A percentile compares a stretch with the other conserved stretches of the same genome.
Conservation (phyloP, 176 grass and related monocot genomes). For the Typha latifolia region DNA sequence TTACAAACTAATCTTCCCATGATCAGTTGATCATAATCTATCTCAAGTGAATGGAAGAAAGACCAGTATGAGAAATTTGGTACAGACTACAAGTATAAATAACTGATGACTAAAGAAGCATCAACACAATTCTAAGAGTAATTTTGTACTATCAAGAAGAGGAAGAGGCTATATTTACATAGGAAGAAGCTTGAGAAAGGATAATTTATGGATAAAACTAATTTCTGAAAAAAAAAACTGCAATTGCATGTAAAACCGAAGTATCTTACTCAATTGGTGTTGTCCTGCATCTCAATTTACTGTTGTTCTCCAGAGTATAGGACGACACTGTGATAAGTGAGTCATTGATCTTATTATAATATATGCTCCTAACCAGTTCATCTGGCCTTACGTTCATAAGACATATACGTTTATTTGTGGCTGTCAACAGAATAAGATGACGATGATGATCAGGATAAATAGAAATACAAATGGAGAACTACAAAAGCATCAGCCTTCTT, state of each 20-base stretch:
- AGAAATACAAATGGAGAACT: not conserved
- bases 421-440: slow-evolving; percentile 5
- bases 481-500: not conserved
- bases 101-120: not conserved
- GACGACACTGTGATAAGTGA: slow-evolving; percentile 15
- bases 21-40: not conserved
- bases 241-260: not conserved
- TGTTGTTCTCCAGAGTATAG: slow-evolving; percentile 9
- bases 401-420: slow-evolving; percentile 18
- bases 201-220: not conserved
- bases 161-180: not conserved
- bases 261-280: slow-evolving; percentile 16
- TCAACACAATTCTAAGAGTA: not conserved
- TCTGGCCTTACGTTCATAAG: slow-evolving; percentile 14
- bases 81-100: not conserved
- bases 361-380: slow-evolving; percentile 16
- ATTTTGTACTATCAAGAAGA: too few relatives aligned
- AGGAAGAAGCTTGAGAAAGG: not conserved
- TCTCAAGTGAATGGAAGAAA: not conserved
- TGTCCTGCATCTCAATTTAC: slow-evolving; percentile 11
- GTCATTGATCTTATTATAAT: slow-evolving; percentile 17
- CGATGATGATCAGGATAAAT: not conserved
- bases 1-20: not conserved
- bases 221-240: not conserved
- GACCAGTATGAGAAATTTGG: not conserved